Evolutionary conservation across 768 basidiomycete species (phyloP).

Genomic region (Mycena pura): DNA sequence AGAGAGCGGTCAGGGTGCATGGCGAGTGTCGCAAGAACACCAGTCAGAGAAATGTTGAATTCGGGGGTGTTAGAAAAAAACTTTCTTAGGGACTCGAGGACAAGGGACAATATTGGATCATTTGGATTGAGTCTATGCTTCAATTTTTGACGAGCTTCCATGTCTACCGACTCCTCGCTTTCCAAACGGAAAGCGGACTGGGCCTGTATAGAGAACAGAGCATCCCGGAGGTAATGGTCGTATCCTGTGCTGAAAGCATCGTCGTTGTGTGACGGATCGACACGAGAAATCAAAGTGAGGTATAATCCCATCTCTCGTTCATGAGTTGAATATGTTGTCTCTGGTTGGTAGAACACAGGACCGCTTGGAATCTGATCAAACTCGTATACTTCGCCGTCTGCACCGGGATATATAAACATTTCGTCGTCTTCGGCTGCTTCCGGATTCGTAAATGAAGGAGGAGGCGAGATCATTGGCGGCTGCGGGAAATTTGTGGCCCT

Average conservation of each 20-base stretch:
- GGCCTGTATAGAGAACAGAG: constrained; percentile 67
- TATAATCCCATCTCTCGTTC: constrained; percentile 87
- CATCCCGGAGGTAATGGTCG: constrained; percentile 83
- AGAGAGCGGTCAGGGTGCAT: constrained; percentile 87
- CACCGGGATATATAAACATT: constrained; percentile 50
- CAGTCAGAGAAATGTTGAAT: constrained; percentile 88
- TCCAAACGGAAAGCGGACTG: constrained; percentile 64
- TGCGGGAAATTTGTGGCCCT: constrained; percentile 78
- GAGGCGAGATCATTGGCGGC: constrained; percentile 48
- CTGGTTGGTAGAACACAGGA: constrained; percentile 64
- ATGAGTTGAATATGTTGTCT: constrained; percentile 79
- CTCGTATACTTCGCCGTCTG: constrained; percentile 36
- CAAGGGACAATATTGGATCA: constrained; percentile 73
- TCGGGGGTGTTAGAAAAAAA: constrained; percentile 91
- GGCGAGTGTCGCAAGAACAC: constrained; percentile 79
- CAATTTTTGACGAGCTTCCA: constrained; percentile 47
- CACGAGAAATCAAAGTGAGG: constrained; percentile 75
- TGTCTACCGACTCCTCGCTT: constrained; percentile 45
- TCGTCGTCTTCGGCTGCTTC: constrained; percentile 56
- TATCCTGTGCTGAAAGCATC: constrained; percentile 87
- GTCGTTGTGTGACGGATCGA: constrained; percentile 71
- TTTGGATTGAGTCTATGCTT: constrained; percentile 83
- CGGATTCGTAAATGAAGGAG: constrained; percentile 28
- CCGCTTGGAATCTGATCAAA: constrained; percentile 26
- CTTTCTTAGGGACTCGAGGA: constrained; percentile 73